These are phyloP conservation scores for Saccharum officinarum DNA, from an alignment of 176 grass and related monocot genomes.

Conservation along the genomic window DNA sequence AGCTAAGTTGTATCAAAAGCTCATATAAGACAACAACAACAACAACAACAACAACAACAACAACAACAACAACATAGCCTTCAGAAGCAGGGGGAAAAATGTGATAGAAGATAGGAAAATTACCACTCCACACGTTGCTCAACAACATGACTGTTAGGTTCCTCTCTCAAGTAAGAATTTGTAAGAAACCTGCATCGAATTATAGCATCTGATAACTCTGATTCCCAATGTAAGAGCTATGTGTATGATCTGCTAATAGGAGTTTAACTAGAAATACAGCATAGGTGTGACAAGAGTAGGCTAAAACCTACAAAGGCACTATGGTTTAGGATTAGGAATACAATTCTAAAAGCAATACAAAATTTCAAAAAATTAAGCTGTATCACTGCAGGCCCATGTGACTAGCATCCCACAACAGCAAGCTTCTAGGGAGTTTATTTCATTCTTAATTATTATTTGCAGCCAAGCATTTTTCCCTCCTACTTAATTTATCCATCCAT, in stretches of 20 bases:
- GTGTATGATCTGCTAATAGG: neutral
- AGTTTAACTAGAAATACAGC: neutral
- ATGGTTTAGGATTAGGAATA: neutral
- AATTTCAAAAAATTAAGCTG: conserved; percentile 5
- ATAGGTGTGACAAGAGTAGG: neutral
- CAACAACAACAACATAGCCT: neutral
- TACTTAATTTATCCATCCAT: neutral
- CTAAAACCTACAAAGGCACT: conserved; percentile 12
- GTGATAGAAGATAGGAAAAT: conserved; percentile 24
- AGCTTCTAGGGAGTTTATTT: neutral
- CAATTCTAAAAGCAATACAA: conserved; percentile 30
- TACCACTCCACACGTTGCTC: conserved; percentile 97
- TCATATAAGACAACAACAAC: neutral
- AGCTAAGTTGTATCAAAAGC: neutral
- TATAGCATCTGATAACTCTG: neutral
- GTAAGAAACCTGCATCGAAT: conserved; percentile 74
- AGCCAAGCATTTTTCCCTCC: neutral
- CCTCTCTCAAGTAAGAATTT: conserved; percentile 90
- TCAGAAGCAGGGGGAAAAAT: neutral
- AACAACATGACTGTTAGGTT: conserved; percentile 96
- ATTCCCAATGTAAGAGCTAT: neutral
- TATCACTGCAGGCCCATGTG: neutral
- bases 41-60: too few relatives aligned
- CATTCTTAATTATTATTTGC: neutral
- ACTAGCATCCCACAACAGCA: conserved; percentile 1